phyloP scores from a whole-genome alignment of 2,329 filamentous ascomycete genomes.

The Plectosphaerella plurivora region DNA sequence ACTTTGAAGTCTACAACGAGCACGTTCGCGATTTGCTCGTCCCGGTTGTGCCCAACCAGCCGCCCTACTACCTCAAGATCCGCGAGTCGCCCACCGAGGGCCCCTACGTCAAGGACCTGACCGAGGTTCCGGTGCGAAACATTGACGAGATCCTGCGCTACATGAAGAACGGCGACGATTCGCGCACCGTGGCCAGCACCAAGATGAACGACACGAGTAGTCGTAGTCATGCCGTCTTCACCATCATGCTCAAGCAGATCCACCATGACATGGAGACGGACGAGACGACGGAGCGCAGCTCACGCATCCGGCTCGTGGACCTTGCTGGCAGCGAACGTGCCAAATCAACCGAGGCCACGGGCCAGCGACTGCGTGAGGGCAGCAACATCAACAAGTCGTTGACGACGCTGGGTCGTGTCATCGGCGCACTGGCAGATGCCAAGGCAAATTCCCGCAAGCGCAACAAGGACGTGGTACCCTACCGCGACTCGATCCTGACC shows the following conservation, averaged over 20 bases:
- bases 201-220: conserved; percentile 99
- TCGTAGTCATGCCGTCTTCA: conserved; percentile 95
- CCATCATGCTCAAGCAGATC: conserved; percentile 96
- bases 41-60: conserved; percentile 62
- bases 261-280: conserved; percentile 97
- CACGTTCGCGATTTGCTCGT: conserved; percentile 92
- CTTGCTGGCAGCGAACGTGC: conserved; percentile 92
- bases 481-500: conserved; percentile 79
- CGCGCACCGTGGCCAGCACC: conserved; percentile 84
- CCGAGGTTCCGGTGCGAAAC: conserved; percentile 84
- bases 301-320: conserved; percentile 91
- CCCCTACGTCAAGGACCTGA: conserved; percentile 94
- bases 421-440: conserved; percentile 77
- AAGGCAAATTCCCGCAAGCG: conserved; percentile 42
- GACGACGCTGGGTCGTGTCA: conserved; percentile 91
- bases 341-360: conserved; percentile 92
- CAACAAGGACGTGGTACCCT: conserved; percentile 62
- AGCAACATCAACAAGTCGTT: conserved; percentile 99
- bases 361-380: conserved; percentile 83
- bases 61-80: conserved; percentile 93
- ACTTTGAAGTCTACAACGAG: conserved; percentile 99
- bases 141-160: conserved; percentile 82
- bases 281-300: conserved; percentile 91
- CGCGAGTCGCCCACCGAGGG: conserved; percentile 92
- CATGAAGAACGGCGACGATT: conserved; percentile 87